Evolutionary conservation across 345 rosid species (phyloP), one percentile per base, ranked within the genome.

Genomic region (Zanthoxylum bungeanum): DNA sequence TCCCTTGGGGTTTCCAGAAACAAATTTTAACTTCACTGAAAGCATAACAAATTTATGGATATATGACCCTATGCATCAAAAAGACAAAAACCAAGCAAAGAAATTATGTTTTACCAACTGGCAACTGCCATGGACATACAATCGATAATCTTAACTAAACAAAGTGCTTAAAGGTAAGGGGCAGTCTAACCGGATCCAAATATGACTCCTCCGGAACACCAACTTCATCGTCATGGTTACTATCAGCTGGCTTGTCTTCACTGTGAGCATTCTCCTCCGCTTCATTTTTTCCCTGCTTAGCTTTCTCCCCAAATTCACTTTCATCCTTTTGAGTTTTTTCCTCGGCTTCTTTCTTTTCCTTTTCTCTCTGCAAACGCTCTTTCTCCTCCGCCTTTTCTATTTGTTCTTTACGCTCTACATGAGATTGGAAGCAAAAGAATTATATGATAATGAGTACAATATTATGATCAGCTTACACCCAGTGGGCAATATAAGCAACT

Each of bases 361-460:
- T 87, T 80, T 91, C 98, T 84, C 84, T 91, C 72, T 83, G 87
- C 52, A 84, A 42, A 31, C 83, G 88, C 66, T 84, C 92, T 80
- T 83, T 88, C 83, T 93, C 93, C 83, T 96, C 98, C 46, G 82
- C 84, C 75, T 85, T 89, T 74, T 96, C 98, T 76, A 96, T 88
- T 69, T 77, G 89, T 81, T 93, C 98, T 79, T 93, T 96, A 59
- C 65, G 90, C 22, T 88, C 99, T 96, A 82, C 40, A 79, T 58
- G 34, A 64, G 27, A 69, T 56, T 33, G 34, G 55, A 62, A 77
- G 22, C 53, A 52, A 75, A 79, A 66, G 22, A 75, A 33, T n/a
- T 11, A 56, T n/a, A n/a, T 31, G 49, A 67, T 66, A 66, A 40
- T 70, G 22, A 65, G 24, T 56, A 31, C 60, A 21, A 71, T 14